These are phyloP conservation scores for Aleurites moluccanus DNA, from an alignment of 441 rosid genomes.

Conservation along the genomic window DNA sequence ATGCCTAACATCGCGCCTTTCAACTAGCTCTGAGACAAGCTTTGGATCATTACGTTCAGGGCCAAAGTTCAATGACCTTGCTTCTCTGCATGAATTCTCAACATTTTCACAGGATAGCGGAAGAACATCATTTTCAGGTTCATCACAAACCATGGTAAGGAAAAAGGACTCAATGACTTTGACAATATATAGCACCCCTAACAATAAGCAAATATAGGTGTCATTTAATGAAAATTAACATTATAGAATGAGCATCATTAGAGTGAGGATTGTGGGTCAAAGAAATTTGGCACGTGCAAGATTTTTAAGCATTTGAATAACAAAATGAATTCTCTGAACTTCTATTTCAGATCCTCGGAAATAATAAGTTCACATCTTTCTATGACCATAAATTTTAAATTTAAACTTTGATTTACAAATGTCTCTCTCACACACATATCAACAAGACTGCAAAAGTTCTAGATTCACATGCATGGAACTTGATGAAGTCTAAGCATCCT, in stretches of 20 bases:
- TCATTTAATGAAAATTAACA: background rate
- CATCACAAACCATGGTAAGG: conserved; percentile 60
- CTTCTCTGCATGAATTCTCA: conserved; percentile 51
- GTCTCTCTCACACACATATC: too few relatives aligned
- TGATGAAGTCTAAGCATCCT: too few relatives aligned
- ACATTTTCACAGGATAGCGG: conserved; percentile 57
- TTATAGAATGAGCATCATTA: background rate
- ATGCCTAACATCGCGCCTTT: conserved; percentile 39
- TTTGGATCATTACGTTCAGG: conserved; percentile 56
- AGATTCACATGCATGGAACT: too few relatives aligned
- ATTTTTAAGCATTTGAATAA: too few relatives aligned
- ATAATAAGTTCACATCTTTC: too few relatives aligned
- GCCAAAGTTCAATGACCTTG: conserved; percentile 42
- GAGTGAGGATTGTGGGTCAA: background rate
- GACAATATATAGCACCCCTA: too few relatives aligned
- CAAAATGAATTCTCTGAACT: too few relatives aligned
- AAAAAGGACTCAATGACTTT: background rate
- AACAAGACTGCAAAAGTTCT: too few relatives aligned
- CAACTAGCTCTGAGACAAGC: conserved; percentile 62
- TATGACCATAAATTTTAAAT: too few relatives aligned
- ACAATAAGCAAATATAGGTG: background rate
- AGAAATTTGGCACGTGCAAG: background rate
- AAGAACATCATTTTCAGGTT: conserved; percentile 51
- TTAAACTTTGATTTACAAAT: too few relatives aligned
- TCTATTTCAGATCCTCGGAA: too few relatives aligned